A percentile compares a stretch with the other conserved stretches of the same genome.
Conservation (phyloP, 345 rosid genomes). For the Citrus sinensis region DNA sequence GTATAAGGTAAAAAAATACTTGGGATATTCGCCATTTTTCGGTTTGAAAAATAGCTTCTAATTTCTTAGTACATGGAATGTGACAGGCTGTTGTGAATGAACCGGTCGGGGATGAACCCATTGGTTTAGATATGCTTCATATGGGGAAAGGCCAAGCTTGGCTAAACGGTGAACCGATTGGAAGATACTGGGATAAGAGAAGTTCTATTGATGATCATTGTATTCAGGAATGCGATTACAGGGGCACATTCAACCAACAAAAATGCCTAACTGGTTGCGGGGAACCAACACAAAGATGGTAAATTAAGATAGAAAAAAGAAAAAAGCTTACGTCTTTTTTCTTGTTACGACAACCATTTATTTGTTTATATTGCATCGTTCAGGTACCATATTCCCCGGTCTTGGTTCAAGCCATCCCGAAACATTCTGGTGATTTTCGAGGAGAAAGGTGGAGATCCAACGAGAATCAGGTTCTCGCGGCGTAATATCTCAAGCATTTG, state of each 20-base stretch:
- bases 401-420: constrained; percentile 92
- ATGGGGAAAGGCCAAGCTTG: constrained; percentile 98
- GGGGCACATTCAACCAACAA: constrained; percentile 73
- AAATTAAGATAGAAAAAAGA: constrained; percentile 5
- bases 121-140: constrained; percentile 80
- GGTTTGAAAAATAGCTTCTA: no score
- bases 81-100: constrained; percentile 64
- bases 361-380: not conserved
- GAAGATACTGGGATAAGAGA: constrained; percentile 78
- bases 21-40: not conserved
- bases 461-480: constrained; percentile 56
- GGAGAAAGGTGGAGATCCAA: constrained; percentile 89
- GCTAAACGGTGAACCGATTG: constrained; percentile 97
- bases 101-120: constrained; percentile 83
- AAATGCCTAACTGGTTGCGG: constrained; percentile 91
- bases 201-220: constrained; percentile 48
- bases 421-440: constrained; percentile 81
- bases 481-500: constrained; percentile 47
- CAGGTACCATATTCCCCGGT: constrained; percentile 94
- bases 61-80: constrained; percentile 6
- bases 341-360: no score
- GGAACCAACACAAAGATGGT: constrained; percentile 95
- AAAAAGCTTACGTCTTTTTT: not conserved
- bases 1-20: constrained; percentile 63
- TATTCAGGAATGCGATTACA: constrained; percentile 66